Evolutionary conservation across 2,329 filamentous ascomycete genomes (phyloP).

Genomic region (Exophiala dermatitidis): DNA sequence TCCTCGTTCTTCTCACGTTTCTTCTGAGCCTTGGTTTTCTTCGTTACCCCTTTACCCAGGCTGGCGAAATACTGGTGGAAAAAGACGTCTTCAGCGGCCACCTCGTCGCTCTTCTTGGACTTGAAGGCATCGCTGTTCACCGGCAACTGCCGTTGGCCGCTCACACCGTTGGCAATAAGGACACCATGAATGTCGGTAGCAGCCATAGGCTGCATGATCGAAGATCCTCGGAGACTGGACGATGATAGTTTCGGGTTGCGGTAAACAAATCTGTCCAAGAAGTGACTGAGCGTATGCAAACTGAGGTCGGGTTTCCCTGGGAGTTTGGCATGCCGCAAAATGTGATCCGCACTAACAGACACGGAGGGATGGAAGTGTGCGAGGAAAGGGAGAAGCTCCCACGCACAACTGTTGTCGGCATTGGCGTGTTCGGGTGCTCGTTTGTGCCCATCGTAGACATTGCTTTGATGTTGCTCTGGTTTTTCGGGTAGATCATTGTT

Average conservation of each 20-base stretch:
- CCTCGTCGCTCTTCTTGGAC: conserved; percentile 79
- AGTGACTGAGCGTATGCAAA: conserved; percentile 85
- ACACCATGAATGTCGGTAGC: conserved; percentile 55
- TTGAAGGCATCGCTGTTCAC: conserved; percentile 89
- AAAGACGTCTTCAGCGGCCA: conserved; percentile 88
- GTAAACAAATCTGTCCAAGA: conserved; percentile 98
- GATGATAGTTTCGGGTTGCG: conserved; percentile 68
- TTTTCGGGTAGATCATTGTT: conserved; percentile 19
- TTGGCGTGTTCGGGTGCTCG: conserved; percentile 86
- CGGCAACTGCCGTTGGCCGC: conserved; percentile 48
- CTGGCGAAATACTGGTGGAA: conserved; percentile 95
- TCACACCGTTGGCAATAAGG: conserved; percentile 53
- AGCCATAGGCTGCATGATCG: conserved; percentile 92
- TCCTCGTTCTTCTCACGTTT: conserved; percentile 45
- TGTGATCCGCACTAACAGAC: conserved; percentile 66
- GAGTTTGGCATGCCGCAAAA: conserved; percentile 63
- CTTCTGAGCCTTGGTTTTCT: conserved; percentile 32
- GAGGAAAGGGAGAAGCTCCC: conserved; percentile 74
- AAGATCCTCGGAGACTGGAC: conserved; percentile 63
- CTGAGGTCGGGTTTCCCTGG: conserved; percentile 84
- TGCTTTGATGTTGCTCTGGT: conserved; percentile 31
- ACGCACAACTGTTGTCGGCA: conserved; percentile 86
- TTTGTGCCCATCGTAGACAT: conserved; percentile 76
- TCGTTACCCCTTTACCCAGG: conserved; percentile 55
- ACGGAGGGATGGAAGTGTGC: conserved; percentile 92